Evolutionary conservation across 805 yeast species (phyloP).

Genomic region (Candida hungchunana): DNA sequence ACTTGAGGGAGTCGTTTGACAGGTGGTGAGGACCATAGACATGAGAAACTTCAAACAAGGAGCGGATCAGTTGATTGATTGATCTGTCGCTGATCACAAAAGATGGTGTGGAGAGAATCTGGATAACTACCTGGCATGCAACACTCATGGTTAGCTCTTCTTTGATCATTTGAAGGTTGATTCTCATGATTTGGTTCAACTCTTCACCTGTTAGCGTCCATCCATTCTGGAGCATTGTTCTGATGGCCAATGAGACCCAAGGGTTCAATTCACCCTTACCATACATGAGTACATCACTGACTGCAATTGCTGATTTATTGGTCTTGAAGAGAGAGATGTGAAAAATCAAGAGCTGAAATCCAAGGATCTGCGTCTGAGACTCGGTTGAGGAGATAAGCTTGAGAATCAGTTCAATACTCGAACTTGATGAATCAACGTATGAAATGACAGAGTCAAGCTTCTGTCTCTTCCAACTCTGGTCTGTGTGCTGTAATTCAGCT

Average conservation of each 20-base stretch:
- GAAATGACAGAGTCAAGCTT: slow-evolving; percentile 25
- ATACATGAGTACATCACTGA: slow-evolving; percentile 13
- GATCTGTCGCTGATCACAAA: slow-evolving; percentile 33
- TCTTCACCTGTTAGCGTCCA: slow-evolving; percentile 17
- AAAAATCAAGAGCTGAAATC: slow-evolving; percentile 30
- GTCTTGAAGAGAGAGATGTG: slow-evolving; percentile 16
- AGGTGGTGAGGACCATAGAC: slow-evolving; percentile 55
- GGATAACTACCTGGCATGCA: slow-evolving; percentile 23
- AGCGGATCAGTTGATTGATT: slow-evolving; percentile 42
- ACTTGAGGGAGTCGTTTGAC: slow-evolving; percentile 42
- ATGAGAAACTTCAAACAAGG: slow-evolving; percentile 49
- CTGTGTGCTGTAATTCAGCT: background rate
- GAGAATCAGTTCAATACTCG: slow-evolving; percentile 26
- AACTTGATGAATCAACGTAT: slow-evolving; percentile 23
- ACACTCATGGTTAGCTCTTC: slow-evolving; percentile 19
- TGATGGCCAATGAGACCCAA: slow-evolving; percentile 21
- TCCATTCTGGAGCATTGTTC: slow-evolving; percentile 18
- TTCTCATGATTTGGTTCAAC: slow-evolving; percentile 24
- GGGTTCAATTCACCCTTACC: slow-evolving; percentile 8
- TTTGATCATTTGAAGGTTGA: slow-evolving; percentile 33
- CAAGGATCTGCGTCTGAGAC: slow-evolving; percentile 8
- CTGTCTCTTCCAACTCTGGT: slow-evolving; percentile 26
- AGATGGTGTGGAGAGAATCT: slow-evolving; percentile 16
- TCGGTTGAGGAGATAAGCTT: slow-evolving; percentile 7
- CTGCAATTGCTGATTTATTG: slow-evolving; percentile 1